Conservation (phyloP, 176 grass and related monocot genomes). For the Oryza meyeriana region DNA sequence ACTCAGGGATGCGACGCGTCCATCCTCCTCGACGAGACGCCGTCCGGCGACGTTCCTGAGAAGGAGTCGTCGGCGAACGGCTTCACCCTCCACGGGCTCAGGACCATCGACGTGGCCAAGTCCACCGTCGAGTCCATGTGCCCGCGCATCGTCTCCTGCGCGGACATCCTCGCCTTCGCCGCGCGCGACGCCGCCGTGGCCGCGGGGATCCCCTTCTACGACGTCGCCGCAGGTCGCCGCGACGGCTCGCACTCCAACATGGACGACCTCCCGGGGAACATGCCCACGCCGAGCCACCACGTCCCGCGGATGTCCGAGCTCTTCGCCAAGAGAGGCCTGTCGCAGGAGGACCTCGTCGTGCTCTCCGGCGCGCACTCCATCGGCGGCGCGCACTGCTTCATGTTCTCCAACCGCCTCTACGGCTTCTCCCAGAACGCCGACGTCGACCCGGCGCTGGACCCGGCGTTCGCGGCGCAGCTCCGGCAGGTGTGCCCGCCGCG, state of each 20-base stretch:
- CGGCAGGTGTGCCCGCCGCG: slow-evolving; percentile 23
- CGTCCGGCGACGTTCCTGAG: slow-evolving; percentile 39
- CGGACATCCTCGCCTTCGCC: slow-evolving; percentile 47
- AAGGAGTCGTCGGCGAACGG: slow-evolving; percentile 51
- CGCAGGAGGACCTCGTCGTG: slow-evolving; percentile 48
- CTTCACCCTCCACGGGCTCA: slow-evolving; percentile 41
- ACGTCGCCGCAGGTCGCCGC: slow-evolving; percentile 28
- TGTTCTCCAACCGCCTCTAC: slow-evolving; percentile 52
- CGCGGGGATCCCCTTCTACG: slow-evolving; percentile 28
- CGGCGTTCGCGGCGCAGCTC: slow-evolving; percentile 2
- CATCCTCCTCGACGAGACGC: slow-evolving; percentile 48
- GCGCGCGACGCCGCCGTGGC: slow-evolving; percentile 52
- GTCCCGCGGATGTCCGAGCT: slow-evolving; percentile 27
- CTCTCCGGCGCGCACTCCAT: slow-evolving; percentile 68
- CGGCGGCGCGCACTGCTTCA: slow-evolving; percentile 57
- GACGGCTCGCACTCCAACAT: slow-evolving; percentile 43
- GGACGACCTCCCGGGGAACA: slow-evolving; percentile 35
- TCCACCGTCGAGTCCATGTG: slow-evolving; percentile 35
- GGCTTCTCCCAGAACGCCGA: slow-evolving; percentile 27
- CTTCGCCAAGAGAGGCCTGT: slow-evolving; percentile 26
- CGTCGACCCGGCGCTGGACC: slow-evolving; percentile 31
- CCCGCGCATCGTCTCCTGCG: slow-evolving; percentile 46
- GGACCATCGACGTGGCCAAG: slow-evolving; percentile 42
- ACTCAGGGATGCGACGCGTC: slow-evolving; percentile 61
- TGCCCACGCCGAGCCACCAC: slow-evolving; percentile 34